Evolutionary conservation across 129 eudicot genomes (phyloP), one percentile per base, ranked within the genome.

Genomic region (Smallanthus sonchifolius): DNA sequence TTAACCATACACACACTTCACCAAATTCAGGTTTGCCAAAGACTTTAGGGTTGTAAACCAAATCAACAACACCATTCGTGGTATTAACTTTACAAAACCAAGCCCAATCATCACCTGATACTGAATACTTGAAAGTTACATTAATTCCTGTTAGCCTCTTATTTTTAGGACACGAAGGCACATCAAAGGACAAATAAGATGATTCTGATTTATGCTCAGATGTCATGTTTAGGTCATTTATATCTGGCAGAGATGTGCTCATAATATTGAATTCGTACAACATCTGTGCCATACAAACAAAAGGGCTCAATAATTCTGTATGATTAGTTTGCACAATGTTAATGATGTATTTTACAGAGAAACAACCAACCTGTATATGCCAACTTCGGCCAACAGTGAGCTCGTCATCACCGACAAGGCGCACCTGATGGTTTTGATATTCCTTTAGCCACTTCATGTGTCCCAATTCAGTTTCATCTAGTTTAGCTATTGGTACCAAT

Each of bases 1-100:
- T 69, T 40, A 69, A 75, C 77, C 80, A 80, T 30, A 49, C 35
- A 48, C 70, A 80, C n/a, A 68, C 73, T 24, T 80, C 19, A 55
- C 24, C 72, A 8, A 15, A 2, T 66, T 9, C 75, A 52, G 84
- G 84, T 52, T 60, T 51, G 15, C 80, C 80, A 61, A 57, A 75
- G 48, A 63, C 56, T 39, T 11, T 57, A 62, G 84, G 84, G 40
- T 38, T 67, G 69, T 81, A 75, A 37, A 69, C 44, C 42, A 59
- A 54, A 32, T 66, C 67, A 32, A 75, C 74, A 70, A 44, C 49
- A 44, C 57, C 19, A 3, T 65, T 38, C 3, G n/a, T 39, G 32
- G 48, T 16, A n/a, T 16, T 35, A 10, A 70, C 36, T 70, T 34
- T 70, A 49, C 61, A 57, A 36, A 71, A 71, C 20, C 51, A 52